phyloP scores from a whole-genome alignment of 176 grass and related monocot species.

The Triticum turgidum region DNA sequence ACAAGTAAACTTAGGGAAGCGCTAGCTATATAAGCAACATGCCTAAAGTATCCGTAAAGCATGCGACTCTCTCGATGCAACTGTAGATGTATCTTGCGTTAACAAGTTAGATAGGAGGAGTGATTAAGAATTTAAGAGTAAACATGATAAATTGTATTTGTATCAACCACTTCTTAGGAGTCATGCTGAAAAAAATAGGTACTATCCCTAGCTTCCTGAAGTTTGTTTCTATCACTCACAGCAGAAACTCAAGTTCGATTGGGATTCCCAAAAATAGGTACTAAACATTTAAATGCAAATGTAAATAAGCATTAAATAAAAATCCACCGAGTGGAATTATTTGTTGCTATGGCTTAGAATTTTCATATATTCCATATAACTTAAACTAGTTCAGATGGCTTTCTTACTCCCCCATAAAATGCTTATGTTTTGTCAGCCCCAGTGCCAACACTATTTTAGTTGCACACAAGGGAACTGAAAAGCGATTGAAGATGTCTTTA shows the following conservation, averaged over 20 bases:
- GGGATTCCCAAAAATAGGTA: background rate
- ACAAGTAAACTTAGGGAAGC: background rate
- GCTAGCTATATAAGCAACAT: background rate
- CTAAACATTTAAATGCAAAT: background rate
- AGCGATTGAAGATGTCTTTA: background rate
- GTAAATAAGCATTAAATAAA: background rate
- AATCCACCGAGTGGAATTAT: background rate
- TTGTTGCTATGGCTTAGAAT: background rate
- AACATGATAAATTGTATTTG: background rate
- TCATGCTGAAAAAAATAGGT: background rate
- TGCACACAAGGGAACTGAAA: conserved; percentile 9
- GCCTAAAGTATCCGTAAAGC: background rate
- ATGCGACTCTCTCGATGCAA: background rate
- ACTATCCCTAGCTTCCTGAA: background rate
- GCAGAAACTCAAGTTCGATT: background rate
- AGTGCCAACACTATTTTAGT: background rate
- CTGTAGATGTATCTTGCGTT: background rate
- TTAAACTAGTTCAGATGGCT: background rate
- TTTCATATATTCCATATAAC: too few species aligned
- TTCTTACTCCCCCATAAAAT: background rate
- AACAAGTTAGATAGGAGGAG: background rate
- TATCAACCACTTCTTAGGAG: background rate
- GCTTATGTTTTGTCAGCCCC: background rate
- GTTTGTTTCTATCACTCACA: background rate
- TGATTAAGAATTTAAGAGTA: background rate